Conservation (phyloP, 176 grass and related monocot genomes). For the Microstegium vimineum region DNA sequence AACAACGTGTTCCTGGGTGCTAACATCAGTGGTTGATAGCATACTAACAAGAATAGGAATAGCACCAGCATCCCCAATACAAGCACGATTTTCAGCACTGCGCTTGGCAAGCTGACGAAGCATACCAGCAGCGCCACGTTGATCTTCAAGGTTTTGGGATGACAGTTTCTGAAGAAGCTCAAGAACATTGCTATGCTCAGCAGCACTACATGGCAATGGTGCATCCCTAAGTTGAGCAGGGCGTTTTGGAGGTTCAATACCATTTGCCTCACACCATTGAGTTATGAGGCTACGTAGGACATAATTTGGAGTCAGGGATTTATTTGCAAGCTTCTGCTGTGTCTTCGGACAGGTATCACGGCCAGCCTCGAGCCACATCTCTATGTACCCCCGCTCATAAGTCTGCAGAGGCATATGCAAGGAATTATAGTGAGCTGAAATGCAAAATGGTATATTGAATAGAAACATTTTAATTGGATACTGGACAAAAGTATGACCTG, state of each 20-base stretch:
- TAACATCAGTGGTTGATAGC: slow-evolving; percentile 59
- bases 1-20: slow-evolving; percentile 78
- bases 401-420: slow-evolving; percentile 57
- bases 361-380: slow-evolving; percentile 79
- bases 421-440: slow-evolving; percentile 32
- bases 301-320: slow-evolving; percentile 81
- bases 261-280: slow-evolving; percentile 93
- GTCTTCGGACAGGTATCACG: slow-evolving; percentile 89
- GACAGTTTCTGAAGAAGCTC: slow-evolving; percentile 76
- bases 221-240: slow-evolving; percentile 39
- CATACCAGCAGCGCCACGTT: slow-evolving; percentile 60
- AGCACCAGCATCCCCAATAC: slow-evolving; percentile 85
- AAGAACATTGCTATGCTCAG: slow-evolving; percentile 65
- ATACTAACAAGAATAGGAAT: slow-evolving; percentile 85
- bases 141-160: slow-evolving; percentile 69
- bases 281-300: slow-evolving; percentile 74
- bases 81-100: slow-evolving; percentile 78
- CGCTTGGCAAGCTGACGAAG: slow-evolving; percentile 83
- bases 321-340: slow-evolving; percentile 66
- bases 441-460: slow-evolving; percentile 19
- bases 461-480: not conserved
- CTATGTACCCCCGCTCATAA: slow-evolving; percentile 72
- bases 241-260: slow-evolving; percentile 68
- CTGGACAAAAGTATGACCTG: slow-evolving; percentile 46
- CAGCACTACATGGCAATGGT: slow-evolving; percentile 51